Evolutionary conservation across 2,329 filamentous ascomycete species (phyloP), one percentile per base, ranked within the genome.

Genomic region (Neofusicoccum umdonicola): DNA sequence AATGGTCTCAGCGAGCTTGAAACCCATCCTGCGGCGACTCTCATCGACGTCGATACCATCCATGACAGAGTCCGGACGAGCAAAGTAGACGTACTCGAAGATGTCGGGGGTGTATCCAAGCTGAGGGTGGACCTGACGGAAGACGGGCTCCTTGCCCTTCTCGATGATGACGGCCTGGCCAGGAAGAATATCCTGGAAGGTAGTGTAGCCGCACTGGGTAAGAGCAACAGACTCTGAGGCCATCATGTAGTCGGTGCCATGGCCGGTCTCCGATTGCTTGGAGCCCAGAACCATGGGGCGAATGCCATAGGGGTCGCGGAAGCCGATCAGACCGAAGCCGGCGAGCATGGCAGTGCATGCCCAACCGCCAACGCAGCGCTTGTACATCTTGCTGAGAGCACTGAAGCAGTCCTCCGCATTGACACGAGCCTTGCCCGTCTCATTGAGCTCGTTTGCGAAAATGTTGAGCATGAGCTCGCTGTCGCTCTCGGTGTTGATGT

Each of bases 401-500:
- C 84, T 85, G 77, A 95, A 94, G 71, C 93, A 84, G 77, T 95
- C 92, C 62, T 89, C 87, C 65, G 85, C 82, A 72, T 94, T 94
- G 68, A 92, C 88, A 79, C 91, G 89, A 64, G 89, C 86, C 79
- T 95, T 95, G 71, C 90, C 89, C 31, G 90, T 91, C 78, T 92
- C 88, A 69, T 90, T 89, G 54, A 95, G 84, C 75, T 91, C 90
- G 75, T 91, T 87, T 27, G 93, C 93, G 70, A 94, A 96, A 69
- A 96, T 85, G 77, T 97, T 97, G 67, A 97, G 83, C 82, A 95
- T 91, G 67, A 94, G 80, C 80, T 96, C 93, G 70, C 89, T 92
- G 79, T 96, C 92, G 65, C 89, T 93, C 72, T 96, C 92, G 34
- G 92, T 93, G 79, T 96, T 97, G 82, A 95, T 90, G 76, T 96